Evolutionary conservation across 1,284 basidiomycete species (phyloP).

Genomic region (Ustilago sp.): DNA sequence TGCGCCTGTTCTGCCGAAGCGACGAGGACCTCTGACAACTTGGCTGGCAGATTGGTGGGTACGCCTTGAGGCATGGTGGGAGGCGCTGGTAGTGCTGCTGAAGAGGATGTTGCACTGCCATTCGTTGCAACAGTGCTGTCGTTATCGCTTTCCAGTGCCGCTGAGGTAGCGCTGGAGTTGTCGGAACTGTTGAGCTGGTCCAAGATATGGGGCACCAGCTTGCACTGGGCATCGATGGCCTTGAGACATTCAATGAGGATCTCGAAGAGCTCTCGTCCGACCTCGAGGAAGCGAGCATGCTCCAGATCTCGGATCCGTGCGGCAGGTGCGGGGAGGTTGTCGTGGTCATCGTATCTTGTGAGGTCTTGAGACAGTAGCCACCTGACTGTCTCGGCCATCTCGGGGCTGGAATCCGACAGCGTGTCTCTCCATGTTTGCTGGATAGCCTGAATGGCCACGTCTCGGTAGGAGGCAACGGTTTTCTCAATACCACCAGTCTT

Average conservation of each 20-base stretch:
- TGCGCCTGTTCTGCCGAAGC: conserved; percentile 87
- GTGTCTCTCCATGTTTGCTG: conserved; percentile 71
- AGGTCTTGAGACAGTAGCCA: conserved; percentile 37
- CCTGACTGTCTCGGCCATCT: conserved; percentile 63
- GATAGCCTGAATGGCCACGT: conserved; percentile 79
- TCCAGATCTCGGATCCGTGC: conserved; percentile 75
- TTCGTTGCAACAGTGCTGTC: background rate
- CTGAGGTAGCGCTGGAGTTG: background rate
- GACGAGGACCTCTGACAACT: conserved; percentile 78
- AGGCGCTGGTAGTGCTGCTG: conserved; percentile 16
- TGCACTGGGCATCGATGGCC: conserved; percentile 78
- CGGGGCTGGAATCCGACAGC: conserved; percentile 16
- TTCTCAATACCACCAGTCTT: conserved; percentile 81
- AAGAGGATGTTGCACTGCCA: background rate
- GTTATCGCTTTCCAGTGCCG: background rate
- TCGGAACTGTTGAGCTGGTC: conserved; percentile 66
- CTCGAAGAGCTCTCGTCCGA: conserved; percentile 77
- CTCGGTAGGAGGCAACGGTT: conserved; percentile 80
- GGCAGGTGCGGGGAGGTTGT: conserved; percentile 27
- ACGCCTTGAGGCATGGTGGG: conserved; percentile 53
- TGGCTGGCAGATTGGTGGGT: conserved; percentile 71
- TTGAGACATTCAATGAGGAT: conserved; percentile 79
- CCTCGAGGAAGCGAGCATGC: conserved; percentile 78
- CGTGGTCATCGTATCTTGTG: conserved; percentile 35
- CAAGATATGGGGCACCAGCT: conserved; percentile 76